Evolutionary conservation across 768 basidiomycete species (phyloP), one percentile per base, ranked within the genome.

Genomic region (Suillus subaureus): DNA sequence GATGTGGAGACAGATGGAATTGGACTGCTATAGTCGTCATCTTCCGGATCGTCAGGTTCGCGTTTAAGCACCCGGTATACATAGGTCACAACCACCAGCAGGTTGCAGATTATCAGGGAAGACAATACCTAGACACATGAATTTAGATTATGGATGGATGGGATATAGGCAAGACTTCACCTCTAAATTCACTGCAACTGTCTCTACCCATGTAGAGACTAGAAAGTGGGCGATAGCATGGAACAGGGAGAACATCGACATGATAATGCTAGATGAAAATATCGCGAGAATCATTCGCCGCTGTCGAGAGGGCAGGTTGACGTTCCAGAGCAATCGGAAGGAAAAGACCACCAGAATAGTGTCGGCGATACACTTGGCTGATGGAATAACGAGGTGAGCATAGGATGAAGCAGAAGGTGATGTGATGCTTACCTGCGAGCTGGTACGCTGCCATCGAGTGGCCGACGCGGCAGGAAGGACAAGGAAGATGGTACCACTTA

Each of bases 211-310:
- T 23, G 5, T 7, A 13, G 42, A 2, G 13, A 16, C 4, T n/a
- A 35, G 16, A 6, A 73, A 12, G 28, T 62, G 57, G 37, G 31
- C 9, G 47, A 55, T 15, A n/a, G 68, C 64, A 42, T 43, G 64
- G 13, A 42, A 45, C 39, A 71, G 56, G n/a, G 64, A 69, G 45
- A 67, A 45, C 39, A 66, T 6, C 15, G 37, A 66, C 65, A 73
- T 66, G 15, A 71, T n/a, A 6, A 62, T 51, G 35, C 62, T 64
- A 6, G 63, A 67, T 15, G 66, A 64, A 51, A 64, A 65, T 61
- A 64, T 49, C 11, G 26, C 61, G 11, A 63, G 56, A 37, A 73
- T 67, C 67, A 70, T 69, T 40, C 64, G 60, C n/a, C 66, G 65
- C 40, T 66, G 67, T 45, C 64, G 64, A 56, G 28, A 33, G 40